Base-by-base conservation (phyloP, 257 asterid species). In the Solanum bukasovii region DNA sequence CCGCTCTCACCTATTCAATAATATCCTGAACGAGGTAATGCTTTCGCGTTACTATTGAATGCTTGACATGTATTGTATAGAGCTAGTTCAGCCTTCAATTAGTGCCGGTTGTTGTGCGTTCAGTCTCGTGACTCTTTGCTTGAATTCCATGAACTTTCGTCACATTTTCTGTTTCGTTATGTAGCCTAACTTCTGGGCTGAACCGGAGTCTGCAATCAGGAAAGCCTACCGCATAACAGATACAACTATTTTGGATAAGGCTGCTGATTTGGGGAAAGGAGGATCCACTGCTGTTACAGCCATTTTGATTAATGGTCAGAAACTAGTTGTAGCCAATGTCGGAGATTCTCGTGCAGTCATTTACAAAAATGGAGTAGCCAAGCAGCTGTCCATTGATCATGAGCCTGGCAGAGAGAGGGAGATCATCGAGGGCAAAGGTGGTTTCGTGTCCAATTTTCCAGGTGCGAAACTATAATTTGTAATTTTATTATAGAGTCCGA, bases 251-350 rank as follows among this genome's bases (percentile, higher is more conserved):
- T 88, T 97, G 86, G 98, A 93, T 85, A 96, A 95, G 91, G 94
- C 96, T 40, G 89, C 89, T 88, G 98, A 94, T 89, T 88, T 96
- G 56, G 98, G 98, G 1, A 92, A 89, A 91, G 99, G 99, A 27
- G 99, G 99, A 44, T 97, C 99, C 7, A 96, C 99, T 8, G 99
- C 99, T 1, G 99, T 97, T 46, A 96, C 99, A 13, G 98, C 98
- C 14, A 96, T 97, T 89, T 67, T 97, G 88, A 94, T 96, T 84
- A 93, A 97, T 61, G 91, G 98, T 78, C 92, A 93, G 78, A 97
- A 94, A 91, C 96, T 97, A 14, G 91, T 97, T 52, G 97, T 97
- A n/a, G 99, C 98, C 1, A 97, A 96, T 84, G 98, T 95, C 20
- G 99, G 99, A 84, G 99, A 97, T 86, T 97, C 99, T 67, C 98